Conservation (phyloP, 2,329 filamentous ascomycete genomes). For the Paecilomyces variotii region DNA sequence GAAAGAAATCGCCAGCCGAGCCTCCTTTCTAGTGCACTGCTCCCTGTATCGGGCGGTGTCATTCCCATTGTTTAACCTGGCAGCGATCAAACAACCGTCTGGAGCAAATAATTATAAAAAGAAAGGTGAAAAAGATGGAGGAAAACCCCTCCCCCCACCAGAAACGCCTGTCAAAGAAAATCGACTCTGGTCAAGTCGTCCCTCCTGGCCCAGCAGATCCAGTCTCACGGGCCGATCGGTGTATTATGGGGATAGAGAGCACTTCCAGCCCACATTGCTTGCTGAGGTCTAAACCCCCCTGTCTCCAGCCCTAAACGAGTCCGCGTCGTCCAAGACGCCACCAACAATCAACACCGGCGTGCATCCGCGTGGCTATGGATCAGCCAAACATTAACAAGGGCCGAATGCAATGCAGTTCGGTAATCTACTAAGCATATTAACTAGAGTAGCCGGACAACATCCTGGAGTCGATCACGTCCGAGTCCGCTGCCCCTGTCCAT, state of each 20-base stretch:
- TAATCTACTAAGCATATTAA: background rate
- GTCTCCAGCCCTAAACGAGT: background rate
- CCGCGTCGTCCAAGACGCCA: background rate
- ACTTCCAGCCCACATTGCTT: no score
- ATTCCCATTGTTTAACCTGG: background rate
- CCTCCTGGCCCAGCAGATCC: no score
- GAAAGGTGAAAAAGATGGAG: no score
- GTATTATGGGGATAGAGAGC: no score
- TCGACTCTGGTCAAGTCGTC: no score
- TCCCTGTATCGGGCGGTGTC: background rate
- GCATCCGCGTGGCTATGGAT: background rate
- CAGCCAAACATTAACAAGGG: background rate
- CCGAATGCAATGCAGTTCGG: background rate
- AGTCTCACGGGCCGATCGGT: no score
- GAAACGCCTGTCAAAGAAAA: no score
- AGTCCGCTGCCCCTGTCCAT: background rate
- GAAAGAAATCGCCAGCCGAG: background rate
- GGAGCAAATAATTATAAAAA: no score
- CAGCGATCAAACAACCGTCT: background rate
- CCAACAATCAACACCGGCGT: background rate
- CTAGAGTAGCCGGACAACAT: background rate
- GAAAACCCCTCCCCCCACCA: no score
- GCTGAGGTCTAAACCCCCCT: no score
- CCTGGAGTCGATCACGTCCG: background rate
- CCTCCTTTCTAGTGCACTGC: background rate